Evolutionary conservation across 176 grass and related monocot genomes (phyloP), one percentile per base, ranked within the genome.

Genomic region (Typha latifolia): DNA sequence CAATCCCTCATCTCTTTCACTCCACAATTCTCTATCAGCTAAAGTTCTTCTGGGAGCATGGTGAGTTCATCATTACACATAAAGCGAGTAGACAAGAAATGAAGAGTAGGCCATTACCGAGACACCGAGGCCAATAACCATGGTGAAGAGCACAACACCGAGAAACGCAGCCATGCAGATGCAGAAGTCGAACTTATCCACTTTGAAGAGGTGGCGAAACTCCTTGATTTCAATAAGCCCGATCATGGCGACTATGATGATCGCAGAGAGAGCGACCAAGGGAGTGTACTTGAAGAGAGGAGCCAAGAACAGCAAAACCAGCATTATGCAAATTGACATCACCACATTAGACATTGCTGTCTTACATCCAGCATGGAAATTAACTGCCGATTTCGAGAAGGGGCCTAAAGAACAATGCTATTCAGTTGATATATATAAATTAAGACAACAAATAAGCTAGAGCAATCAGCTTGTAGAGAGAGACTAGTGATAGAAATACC

Each of bases 351-450:
- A 84, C 81, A 99, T 84, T 20, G 78, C 77, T 37, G 94, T 90
- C 78, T 76, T 89, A 72, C 94, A 93, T 32, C 94, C 94, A 0
- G 94, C 85, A 75, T 99, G 73, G 62, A 84, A 99, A 75, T 99
- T 99, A n/a, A 99, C 94, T 4, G 94, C 94, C 27, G 94, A 99
- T 66, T 93, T 99, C 0, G 94, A 99, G 70, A 99, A 99, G 18
- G 94, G 94, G 16, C 94, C 89, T 85, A 87, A 76, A 57, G 70
- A 49, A 3, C 53, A 43, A 19, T 18, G 53, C 53, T 59, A 0
- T 1, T 43, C 37, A 43, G 37, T 43, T 10, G 2, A 7, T 43
- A 0, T 43, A 43, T 9, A 43, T 43, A 43, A 43, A 43, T 43
- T 43, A 43, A 43, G 37, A 43, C 37, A 43, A 43, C 5, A 43